Base-by-base conservation (phyloP, 164 flowering plant species). In the Berberis thunbergii region DNA sequence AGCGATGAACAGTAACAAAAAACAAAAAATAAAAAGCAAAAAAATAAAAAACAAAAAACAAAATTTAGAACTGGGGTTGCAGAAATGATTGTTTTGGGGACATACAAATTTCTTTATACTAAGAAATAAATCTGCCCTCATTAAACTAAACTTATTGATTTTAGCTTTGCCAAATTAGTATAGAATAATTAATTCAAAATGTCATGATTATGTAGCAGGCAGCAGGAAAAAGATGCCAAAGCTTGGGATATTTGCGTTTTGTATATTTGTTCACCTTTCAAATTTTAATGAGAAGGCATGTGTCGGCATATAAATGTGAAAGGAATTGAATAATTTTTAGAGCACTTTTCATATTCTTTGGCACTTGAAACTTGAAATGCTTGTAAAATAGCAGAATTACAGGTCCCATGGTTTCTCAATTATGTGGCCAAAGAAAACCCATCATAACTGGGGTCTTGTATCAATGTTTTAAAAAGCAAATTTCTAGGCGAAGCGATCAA, bases 181-280 rank as follows among this genome's bases (percentile, higher is more conserved):
- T n/a, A n/a, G 13, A 38, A n/a, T n/a, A 8, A 55, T 54, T 12
- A 6, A 54, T 12, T n/a, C 8, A n/a, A n/a, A 63, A 54, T 68
- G 63, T 71, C 61, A 8, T 73, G 56, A 68, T 60, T 71, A 54
- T 74, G 68, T 50, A 77, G 74, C 92, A 87, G 97, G 88, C 70
- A 59, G 61, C 79, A 74, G 69, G 63, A 40, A 74, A 52, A 70
- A 84, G 77, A 69, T 65, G 69, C 69, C 75, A 74, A 73, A 81
- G 87, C 82, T 70, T 82, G 75, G 66, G 80, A 65, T 79, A 77
- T 73, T 81, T 82, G 82, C 71, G 70, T 73, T 78, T 79, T 67
- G 78, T 80, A 64, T 73, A 60, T 73, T 70, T 87, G 83, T 66
- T 86, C 82, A 74, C 72, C n/a, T 72, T 80, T 61, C 79, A 80